These are phyloP conservation scores for Candida tetrigidarum DNA, from an alignment of 1,139 yeast species.

Conservation along the genomic window DNA sequence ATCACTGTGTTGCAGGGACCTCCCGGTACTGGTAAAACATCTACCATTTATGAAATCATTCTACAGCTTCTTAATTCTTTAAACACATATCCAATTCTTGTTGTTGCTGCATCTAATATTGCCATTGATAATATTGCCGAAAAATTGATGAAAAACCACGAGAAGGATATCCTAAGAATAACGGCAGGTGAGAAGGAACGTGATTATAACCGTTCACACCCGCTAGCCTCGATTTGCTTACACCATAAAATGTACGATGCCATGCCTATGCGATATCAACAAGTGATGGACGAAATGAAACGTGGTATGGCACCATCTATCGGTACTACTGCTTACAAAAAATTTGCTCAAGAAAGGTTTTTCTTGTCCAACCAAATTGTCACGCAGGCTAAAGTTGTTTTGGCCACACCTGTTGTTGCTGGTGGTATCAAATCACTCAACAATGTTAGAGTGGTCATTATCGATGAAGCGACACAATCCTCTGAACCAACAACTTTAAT, in stretches of 20 bases:
- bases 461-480: conserved; percentile 68
- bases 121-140: conserved; percentile 82
- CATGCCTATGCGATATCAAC: conserved; percentile 48
- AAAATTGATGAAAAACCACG: conserved; percentile 55
- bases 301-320: conserved; percentile 36
- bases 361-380: conserved; percentile 27
- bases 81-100: conserved; percentile 65
- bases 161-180: conserved; percentile 59
- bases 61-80: conserved; percentile 59
- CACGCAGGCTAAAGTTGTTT: conserved; percentile 68
- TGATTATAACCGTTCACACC: conserved; percentile 60
- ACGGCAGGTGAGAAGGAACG: conserved; percentile 63
- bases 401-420: conserved; percentile 73
- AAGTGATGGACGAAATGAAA: conserved; percentile 43
- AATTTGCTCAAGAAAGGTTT: conserved; percentile 50
- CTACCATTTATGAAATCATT: conserved; percentile 68
- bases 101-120: conserved; percentile 76
- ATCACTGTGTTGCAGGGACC: conserved; percentile 72
- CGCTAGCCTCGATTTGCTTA: conserved; percentile 60
- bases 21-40: conserved; percentile 72
- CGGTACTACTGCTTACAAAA: conserved; percentile 43
- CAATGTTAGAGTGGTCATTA: conserved; percentile 66
- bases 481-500: conserved; percentile 72
- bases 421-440: conserved; percentile 65
- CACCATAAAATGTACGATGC: conserved; percentile 62